Evolutionary conservation across 495 filamentous ascomycete species (phyloP), one percentile per base, ranked within the genome.

Genomic region (Paragyromitra xinjiangensis): DNA sequence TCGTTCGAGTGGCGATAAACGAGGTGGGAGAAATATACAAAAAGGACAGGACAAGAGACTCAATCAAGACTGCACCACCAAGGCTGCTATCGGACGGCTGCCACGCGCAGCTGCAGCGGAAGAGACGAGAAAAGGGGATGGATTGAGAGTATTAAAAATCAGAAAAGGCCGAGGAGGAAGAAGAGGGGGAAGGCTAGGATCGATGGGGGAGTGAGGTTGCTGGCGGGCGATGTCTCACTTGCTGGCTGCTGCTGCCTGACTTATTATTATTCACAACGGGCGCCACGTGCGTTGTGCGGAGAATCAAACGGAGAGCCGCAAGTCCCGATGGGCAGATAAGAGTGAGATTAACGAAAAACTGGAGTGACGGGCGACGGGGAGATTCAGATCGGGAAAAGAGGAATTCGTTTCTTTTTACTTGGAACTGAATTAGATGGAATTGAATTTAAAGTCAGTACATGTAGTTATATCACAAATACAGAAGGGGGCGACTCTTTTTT

Each of bases 181-280:
- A 37, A 8, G 12, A 16, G 44, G 64, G 29, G 66, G 59, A 14
- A 22, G n/a, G 34, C 26, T 6, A 22, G 34, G 2, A 26, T 14
- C 8, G 53, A 26, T 26, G 22, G 24, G 22, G 50, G 19, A 22
- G 53, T 7, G 22, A 56, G 24, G 45, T 50, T 53, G 64, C 22
- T 53, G 61, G 48, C 39, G 24, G 61, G n/a, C 45, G 58, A 55
- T 76, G 73, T 76, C 73, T 76, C 68, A 76, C 67, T 76, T 71
- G 73, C 68, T 76, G 73, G 58, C 69, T 45, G 8, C 69, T 45
- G 8, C 1, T 64, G 40, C 37, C 63, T 44, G 19, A 11, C 53
- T 37, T 34, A 56, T 11, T 16, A 12, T 51, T 9, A 6, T 26
- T 51, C 29, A 34, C 29, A 34, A 34, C 29, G 29, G 29, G 29